These are phyloP conservation scores for Oemleria cerasiformis DNA, from an alignment of 306 rosid genomes.

Conservation along the genomic window DNA sequence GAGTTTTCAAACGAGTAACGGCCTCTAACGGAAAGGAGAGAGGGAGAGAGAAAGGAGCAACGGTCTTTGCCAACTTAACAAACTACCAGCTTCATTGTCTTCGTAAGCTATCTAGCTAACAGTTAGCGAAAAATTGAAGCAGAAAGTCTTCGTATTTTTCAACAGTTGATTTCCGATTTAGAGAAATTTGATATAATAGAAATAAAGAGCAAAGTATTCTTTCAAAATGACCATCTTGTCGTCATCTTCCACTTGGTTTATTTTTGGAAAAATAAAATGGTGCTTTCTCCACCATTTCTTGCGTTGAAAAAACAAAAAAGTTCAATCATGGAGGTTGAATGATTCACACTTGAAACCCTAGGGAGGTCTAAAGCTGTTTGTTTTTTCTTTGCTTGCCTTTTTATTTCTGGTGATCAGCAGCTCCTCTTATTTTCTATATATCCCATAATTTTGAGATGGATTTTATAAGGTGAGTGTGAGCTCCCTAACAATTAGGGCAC, in stretches of 20 bases:
- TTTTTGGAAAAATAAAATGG: background rate
- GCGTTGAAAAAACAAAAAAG: background rate
- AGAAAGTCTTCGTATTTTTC: no score
- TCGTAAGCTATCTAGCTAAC: no score
- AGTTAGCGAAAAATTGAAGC: no score
- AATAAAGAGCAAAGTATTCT: background rate
- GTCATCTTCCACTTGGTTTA: slow-evolving; percentile 2
- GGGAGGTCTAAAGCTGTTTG: background rate
- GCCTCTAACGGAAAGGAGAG: background rate
- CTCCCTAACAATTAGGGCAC: slow-evolving; percentile 33
- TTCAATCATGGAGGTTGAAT: background rate
- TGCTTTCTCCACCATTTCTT: background rate
- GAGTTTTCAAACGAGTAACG: background rate
- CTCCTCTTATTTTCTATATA: background rate
- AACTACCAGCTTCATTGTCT: background rate
- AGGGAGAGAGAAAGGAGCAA: background rate
- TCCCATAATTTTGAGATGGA: background rate
- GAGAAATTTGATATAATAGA: no score
- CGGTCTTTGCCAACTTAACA: background rate
- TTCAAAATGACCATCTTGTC: background rate
- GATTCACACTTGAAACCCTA: background rate
- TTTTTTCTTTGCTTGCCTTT: background rate
- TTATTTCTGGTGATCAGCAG: background rate
- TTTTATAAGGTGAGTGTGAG: slow-evolving; percentile 19
- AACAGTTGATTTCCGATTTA: no score